Base-by-base conservation (phyloP, 2,329 filamentous ascomycete genomes). In the Dothistroma pini region DNA sequence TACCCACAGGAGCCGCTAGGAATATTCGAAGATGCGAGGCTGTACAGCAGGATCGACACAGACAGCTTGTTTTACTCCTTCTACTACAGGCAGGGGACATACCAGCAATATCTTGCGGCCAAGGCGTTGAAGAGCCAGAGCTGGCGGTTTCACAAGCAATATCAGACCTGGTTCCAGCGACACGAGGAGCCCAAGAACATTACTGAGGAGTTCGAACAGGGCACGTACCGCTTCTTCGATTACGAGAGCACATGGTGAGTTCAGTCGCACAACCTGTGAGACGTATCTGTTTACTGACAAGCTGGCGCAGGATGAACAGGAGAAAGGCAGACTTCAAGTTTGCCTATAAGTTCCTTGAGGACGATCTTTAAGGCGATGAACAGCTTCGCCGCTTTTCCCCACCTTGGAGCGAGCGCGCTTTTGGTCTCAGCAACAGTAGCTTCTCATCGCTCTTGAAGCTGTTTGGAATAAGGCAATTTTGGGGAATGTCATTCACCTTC, bases 81-180 rank as follows among this genome's bases (percentile, higher is more conserved):
- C 78, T 99, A 99, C 81, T 99, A 99, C 81, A 91, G 93, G 69
- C 95, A 99, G 77, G 92, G 92, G 29, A 93, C 92, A 0, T 93
- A 96, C 69, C 93, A 97, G 75, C 95, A 99, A 75, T 97, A 93
- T 73, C 83, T 97, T 61, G 92, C 95, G 1, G 95, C 95, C 14
- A 96, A 96, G 77, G 91, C 95, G n/a, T 80, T 99, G 56, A 99
- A 99, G 79, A 90, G 93, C 68, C 95, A 99, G 77, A 97, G 93
- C 77, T 99, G 95, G 95, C 86, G 95, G 59, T 99, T 99, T 76
- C 95, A 99, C 79, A 99, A 99, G 81, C 95, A 97, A 76, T 99
- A 99, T 74, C 95, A 96, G 77, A 99, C 95, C 1, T 99, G 95
- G 95, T 99, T 99, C 73, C 95, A 99, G 77, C 85, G 95, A 56